Evolutionary conservation across 2,329 filamentous ascomycete species (phyloP).

Genomic region (Talaromyces verruculosus): DNA sequence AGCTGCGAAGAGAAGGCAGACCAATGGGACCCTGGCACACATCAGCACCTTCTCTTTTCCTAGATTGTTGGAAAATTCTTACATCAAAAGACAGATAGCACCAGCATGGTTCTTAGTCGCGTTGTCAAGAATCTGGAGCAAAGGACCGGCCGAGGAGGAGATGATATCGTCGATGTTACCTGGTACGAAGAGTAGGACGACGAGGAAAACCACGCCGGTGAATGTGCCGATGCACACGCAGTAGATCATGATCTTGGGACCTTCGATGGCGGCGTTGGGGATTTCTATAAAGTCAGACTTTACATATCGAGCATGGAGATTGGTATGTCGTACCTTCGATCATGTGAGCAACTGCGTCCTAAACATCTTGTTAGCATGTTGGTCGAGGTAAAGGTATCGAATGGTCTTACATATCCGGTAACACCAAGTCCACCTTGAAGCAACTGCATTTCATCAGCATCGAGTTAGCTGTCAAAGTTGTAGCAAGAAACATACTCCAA

Average conservation of each 20-base stretch:
- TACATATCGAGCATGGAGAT: too few relatives aligned
- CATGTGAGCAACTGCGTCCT: constrained; percentile 52
- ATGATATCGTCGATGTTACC: constrained; percentile 59
- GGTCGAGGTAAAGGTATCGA: constrained; percentile 4
- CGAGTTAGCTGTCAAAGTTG: neutral
- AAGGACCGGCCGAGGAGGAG: constrained; percentile 55
- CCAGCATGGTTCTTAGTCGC: constrained; percentile 63
- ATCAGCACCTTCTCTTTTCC: neutral
- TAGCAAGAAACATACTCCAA: constrained; percentile 36
- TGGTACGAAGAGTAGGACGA: constrained; percentile 64
- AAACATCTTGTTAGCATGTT: constrained; percentile 20
- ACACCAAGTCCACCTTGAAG: constrained; percentile 55
- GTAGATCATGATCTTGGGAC: constrained; percentile 66
- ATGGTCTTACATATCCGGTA: constrained; percentile 52
- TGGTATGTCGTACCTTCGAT: constrained; percentile 43
- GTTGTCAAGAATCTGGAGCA: constrained; percentile 63
- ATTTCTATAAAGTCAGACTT: constrained; percentile 35
- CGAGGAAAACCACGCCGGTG: constrained; percentile 63
- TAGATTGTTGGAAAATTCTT: constrained; percentile 23
- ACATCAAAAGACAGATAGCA: constrained; percentile 64
- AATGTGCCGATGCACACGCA: constrained; percentile 63
- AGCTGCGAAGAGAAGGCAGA: constrained; percentile 64
- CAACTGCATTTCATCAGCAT: constrained; percentile 33
- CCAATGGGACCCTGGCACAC: constrained; percentile 53
- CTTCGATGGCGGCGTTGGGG: constrained; percentile 51